Base-by-base conservation (phyloP, 2,329 filamentous ascomycete genomes). In the Colletotrichum shisoi region DNA sequence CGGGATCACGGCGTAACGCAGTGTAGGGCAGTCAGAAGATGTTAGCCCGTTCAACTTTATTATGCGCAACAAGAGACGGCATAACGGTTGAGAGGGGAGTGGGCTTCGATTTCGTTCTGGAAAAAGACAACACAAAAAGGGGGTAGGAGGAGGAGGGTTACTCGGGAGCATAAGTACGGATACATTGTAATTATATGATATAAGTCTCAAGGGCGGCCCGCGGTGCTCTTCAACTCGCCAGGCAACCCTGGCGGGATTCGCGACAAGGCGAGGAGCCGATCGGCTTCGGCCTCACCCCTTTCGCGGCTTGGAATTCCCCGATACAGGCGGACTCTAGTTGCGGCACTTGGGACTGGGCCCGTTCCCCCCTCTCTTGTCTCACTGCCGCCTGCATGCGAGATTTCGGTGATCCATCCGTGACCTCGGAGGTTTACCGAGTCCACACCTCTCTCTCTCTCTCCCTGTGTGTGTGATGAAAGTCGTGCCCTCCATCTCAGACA, bases 371-470 rank as follows among this genome's bases (percentile, higher is more conserved):
- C 24, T 27, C 24, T 5, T 27, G 24, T 27, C 24, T 27, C 24
- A 4, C 24, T 27, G 49, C 40, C 39, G 27, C 37, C 53, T 57
- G 46, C 52, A 63, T 58, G 40, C 61, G 61, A 59, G 48, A 54
- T 27, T 59, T 59, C 64, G 64, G 61, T 42, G 52, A 59, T 59
- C 61, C 61, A 64, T 56, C 64, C 64, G 64, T 61, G 39, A 19
- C 49, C 44, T 64, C 64, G 64, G 64, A 60, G 24, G 54, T 59
- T 64, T 46, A 19, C 61, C 64, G 64, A 67, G 42, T 63, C 64
- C 60, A 49, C 40, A 27, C 24, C 24, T 27, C 24, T 27, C 24
- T 27, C 24, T 27, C 24, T 5, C 24, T 24, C 24, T 24, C 24
- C 3, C 3, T 24, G 3, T 24, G 3, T 24, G 3, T 4, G 3